Percentiles rank a stretch among this genome's conserved stretches.
phyloP scores from a whole-genome alignment of 352 stramenopile genomes.

The Phytophthora agathidicida region DNA sequence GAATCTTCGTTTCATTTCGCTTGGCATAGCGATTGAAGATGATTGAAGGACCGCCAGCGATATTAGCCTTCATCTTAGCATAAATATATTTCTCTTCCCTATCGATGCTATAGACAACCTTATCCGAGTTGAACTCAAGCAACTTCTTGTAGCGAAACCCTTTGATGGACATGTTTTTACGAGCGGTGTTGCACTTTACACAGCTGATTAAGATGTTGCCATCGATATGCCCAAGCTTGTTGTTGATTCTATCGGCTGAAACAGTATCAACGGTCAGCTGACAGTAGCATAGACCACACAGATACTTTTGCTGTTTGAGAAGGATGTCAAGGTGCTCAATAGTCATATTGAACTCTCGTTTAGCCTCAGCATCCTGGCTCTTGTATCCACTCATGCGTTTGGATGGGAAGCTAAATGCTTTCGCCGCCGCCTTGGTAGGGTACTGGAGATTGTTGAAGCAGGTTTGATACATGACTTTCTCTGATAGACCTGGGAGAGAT shows the following conservation, averaged over 20 bases:
- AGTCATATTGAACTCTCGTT: no score
- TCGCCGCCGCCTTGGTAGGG: no score
- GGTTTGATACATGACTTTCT: no score
- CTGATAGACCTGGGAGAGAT: no score
- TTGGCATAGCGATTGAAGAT: conserved; percentile 2
- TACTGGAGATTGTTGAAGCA: no score
- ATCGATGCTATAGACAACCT: not conserved
- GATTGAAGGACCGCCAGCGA: conserved; percentile 1
- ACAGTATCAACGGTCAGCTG: conserved; percentile 23
- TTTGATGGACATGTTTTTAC: conserved; percentile 1
- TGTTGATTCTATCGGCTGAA: no score
- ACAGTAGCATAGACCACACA: conserved; percentile 25
- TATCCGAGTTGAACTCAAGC: conserved; percentile 3
- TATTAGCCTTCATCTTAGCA: conserved; percentile 12
- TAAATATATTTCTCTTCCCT: conserved; percentile 7
- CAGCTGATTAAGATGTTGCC: conserved; percentile 6
- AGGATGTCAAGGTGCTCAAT: conserved; percentile 18
- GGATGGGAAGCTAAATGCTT: no score
- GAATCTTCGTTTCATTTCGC: not conserved
- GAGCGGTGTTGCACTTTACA: conserved; percentile 1
- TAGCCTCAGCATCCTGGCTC: no score
- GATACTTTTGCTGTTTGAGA: conserved; percentile 23
- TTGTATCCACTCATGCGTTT: no score
- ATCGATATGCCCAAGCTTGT: conserved; percentile 4
- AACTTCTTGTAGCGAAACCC: conserved; percentile 1